Evolutionary conservation across 345 rosid genomes (phyloP), one percentile per base, ranked within the genome.

Genomic region (Salix brachista): DNA sequence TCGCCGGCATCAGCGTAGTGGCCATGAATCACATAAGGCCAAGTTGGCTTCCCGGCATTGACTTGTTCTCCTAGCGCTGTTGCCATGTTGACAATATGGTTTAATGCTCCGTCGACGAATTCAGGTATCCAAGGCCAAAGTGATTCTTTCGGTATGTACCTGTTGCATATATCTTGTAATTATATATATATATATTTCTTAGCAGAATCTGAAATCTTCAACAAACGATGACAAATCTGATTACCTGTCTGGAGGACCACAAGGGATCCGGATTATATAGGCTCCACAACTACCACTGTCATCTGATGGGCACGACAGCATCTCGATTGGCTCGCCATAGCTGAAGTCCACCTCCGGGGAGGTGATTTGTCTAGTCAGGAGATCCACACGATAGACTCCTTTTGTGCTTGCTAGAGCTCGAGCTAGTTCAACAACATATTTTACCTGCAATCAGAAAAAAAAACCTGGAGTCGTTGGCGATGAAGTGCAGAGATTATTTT

Each of bases 241-340:
- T 76, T 87, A 89, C 91, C 84, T 86, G 67, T 91, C 77, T 1
- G 82, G 84, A 8, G 91, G 87, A 2, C 91, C 92, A 6, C 92
- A 89, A 0, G 94, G 92, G 64, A 91, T 83, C 28, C 91, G 90
- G 78, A 93, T 83, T 48, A 89, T 85, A 78, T 91, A 91, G 72
- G 91, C 88, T 60, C 93, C 94, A 52, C 91, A 81, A 78, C 95
- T 84, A 56, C 85, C 92, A 66, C 84, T 83, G 69, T 83, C 91
- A 71, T 92, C 91, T 44, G 86, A 70, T 8, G 93, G 93, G 83
- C 85, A 89, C 19, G 91, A 86, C 72, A 94, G 83, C 98, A 92
- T 92, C 86, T 94, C 97, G 61, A 86, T 89, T 18, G 92, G 91
- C 67, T 91, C 94, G 42, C 90, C 92, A 41, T 91, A 91, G 87